phyloP scores from a whole-genome alignment of 1,284 basidiomycete genomes.

The Malassezia pachydermatis region DNA sequence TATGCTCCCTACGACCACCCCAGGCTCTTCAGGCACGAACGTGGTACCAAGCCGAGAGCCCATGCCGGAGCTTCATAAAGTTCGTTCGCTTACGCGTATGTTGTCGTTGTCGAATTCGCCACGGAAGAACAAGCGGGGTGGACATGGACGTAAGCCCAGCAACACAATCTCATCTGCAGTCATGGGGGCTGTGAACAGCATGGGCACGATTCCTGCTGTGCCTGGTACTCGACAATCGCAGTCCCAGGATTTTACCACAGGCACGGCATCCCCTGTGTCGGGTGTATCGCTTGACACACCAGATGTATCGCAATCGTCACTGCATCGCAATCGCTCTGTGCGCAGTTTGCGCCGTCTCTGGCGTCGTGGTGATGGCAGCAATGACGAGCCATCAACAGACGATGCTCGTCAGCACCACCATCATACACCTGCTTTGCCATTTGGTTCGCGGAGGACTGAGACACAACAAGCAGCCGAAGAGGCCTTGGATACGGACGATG shows the following conservation, averaged over 20 bases:
- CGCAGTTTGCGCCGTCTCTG: constrained; percentile 1
- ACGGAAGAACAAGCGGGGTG: neutral
- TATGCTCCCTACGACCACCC: constrained; percentile 4
- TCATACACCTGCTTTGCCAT: no score
- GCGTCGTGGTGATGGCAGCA: neutral
- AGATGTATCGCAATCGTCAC: no score
- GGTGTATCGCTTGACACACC: no score
- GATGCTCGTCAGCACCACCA: no score
- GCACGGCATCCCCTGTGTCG: no score
- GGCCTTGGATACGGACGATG: neutral
- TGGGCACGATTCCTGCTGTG: neutral
- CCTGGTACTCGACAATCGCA: no score
- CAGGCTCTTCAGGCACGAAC: no score
- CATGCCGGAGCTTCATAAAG: constrained; percentile 10
- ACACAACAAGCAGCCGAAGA: no score
- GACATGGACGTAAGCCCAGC: constrained; percentile 2
- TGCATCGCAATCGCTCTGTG: neutral
- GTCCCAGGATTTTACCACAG: no score
- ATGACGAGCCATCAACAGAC: neutral
- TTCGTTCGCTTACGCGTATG: constrained; percentile 9
- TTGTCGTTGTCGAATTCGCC: constrained; percentile 2
- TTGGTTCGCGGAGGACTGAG: no score
- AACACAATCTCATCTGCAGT: neutral
- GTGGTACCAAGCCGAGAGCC: no score
- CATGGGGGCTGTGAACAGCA: neutral